Conservation (phyloP, 371 early-diverging fungal genomes). For the Mortierella sp. region DNA sequence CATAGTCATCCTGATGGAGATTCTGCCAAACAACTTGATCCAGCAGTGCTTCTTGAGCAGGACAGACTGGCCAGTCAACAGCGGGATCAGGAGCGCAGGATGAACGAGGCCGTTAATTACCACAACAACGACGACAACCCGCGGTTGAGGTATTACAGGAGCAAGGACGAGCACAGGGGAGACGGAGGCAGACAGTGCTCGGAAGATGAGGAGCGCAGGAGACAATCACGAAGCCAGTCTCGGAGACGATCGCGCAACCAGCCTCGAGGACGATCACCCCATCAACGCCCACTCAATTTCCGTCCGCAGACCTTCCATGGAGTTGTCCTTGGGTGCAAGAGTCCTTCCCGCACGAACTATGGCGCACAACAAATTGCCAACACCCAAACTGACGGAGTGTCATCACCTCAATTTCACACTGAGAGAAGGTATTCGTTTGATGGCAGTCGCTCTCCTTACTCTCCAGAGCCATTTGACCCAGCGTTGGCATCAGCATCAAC, state of each 20-base stretch:
- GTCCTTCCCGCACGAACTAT: background rate
- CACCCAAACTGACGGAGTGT: background rate
- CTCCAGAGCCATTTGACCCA: background rate
- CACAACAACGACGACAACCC: background rate
- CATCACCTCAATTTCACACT: background rate
- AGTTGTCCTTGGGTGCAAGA: background rate
- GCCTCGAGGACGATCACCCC: background rate
- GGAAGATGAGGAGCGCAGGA: background rate
- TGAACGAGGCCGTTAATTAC: background rate
- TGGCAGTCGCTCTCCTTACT: background rate
- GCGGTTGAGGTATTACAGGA: background rate
- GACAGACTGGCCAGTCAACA: background rate
- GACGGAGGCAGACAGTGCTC: background rate
- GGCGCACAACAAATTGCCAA: background rate
- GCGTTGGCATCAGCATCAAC: background rate
- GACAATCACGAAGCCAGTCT: background rate
- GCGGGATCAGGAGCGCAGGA: conserved; percentile 1
- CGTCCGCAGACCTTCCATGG: background rate
- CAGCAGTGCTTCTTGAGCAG: background rate
- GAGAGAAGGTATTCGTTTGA: background rate
- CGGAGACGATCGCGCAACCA: background rate
- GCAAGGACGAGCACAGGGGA: background rate
- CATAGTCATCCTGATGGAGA: background rate
- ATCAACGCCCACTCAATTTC: background rate
- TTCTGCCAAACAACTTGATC: background rate